Evolutionary conservation across 75 land plant species (phyloP), one percentile per base, ranked within the genome.

Genomic region (Cryptomeria japonica): DNA sequence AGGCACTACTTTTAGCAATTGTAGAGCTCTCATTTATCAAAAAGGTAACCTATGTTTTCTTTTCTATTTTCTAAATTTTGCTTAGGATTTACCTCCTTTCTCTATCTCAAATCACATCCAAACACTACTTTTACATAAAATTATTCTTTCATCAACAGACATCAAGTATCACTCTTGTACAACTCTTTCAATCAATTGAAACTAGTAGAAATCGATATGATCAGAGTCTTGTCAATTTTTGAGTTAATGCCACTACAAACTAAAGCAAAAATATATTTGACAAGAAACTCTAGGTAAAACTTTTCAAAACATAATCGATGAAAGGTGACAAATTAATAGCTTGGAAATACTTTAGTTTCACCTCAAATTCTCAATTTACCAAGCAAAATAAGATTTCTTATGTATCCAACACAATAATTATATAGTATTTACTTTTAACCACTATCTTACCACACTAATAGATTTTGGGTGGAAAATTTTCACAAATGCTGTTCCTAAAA

Each of bases 401-500:
- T 34, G 3, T 75, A 12, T 32, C 14, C 77, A 72, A 75, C 77
- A 3, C 34, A 12, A 75, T 34, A 44, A 44, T 41, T 41, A 41
- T 41, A 41, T 41, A 75, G 12, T 31, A 31, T 75, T 75, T 34
- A 32, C 4, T 75, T 28, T 31, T 32, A 75, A 75, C 15, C 37
- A 32, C 14, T 16, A 75, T 11, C 94, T 93, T 89, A 98, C 99
- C 95, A 98, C 88, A 73, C 93, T 88, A 73, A 98, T 97, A n/a
- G 96, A 92, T 70, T 94, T 86, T 86, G 96, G 98, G 90, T 90
- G 92, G 88, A 91, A 92, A 86, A 97, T 86, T 86, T 94, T 97
- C 80, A 95, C 96, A 92, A 96, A 87, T 37, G 85, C 53, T 86
- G 96, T 96, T 47, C 99, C 97, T 86, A 94, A 31, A 68, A 98